Conservation (phyloP, 2,329 filamentous ascomycete species). For the Colletotrichum spaethianum region DNA sequence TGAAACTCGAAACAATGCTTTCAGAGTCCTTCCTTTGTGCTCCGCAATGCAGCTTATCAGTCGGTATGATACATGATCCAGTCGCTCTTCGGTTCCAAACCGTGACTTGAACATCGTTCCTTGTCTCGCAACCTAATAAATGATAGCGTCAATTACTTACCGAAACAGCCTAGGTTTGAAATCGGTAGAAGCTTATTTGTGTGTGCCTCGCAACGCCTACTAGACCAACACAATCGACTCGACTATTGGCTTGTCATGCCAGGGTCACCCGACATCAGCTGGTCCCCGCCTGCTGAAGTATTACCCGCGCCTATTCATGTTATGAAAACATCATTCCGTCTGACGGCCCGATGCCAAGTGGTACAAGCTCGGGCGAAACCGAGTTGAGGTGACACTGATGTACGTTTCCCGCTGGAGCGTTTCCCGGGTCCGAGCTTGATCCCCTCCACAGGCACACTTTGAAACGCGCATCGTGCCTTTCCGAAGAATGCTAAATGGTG, state of each 20-base stretch:
- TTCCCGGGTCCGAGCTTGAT: slow-evolving; percentile 32
- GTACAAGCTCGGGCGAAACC: slow-evolving; percentile 25
- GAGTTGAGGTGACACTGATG: slow-evolving; percentile 33
- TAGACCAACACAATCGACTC: neutral
- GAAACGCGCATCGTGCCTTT: slow-evolving; percentile 38
- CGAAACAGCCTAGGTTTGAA: slow-evolving; percentile 10
- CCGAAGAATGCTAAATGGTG: slow-evolving; percentile 29
- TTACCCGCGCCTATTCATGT: too few species aligned
- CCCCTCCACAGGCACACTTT: slow-evolving; percentile 26
- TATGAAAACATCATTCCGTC: neutral
- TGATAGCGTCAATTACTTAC: neutral
- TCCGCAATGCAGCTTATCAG: too few species aligned
- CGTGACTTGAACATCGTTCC: neutral
- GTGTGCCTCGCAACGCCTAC: neutral
- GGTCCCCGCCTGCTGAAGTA: neutral
- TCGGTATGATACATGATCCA: too few species aligned
- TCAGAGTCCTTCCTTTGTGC: too few species aligned
- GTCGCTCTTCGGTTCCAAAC: neutral
- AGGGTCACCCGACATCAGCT: neutral
- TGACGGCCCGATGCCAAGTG: neutral
- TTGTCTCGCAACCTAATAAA: neutral
- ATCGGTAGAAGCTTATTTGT: neutral
- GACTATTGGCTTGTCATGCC: neutral
- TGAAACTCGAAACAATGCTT: too few species aligned
- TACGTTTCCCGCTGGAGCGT: slow-evolving; percentile 17